Evolutionary conservation across 1,139 yeast species (phyloP).

Genomic region (Trichomonascaceae sp.): DNA sequence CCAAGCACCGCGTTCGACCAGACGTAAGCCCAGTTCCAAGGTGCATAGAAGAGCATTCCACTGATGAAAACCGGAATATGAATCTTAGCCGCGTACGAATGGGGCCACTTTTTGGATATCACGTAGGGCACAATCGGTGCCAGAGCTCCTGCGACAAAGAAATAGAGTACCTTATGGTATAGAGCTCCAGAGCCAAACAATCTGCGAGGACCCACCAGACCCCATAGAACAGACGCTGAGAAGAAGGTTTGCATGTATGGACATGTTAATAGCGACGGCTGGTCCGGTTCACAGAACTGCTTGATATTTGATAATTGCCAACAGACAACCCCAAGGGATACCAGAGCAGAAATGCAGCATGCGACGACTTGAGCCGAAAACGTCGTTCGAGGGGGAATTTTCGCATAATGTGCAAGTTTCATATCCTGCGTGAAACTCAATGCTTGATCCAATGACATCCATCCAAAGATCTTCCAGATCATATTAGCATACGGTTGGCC

Average conservation of each 20-base stretch:
- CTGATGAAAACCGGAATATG: conserved; percentile 6
- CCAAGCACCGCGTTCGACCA: conserved; percentile 47
- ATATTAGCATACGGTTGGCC: conserved; percentile 57
- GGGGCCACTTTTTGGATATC: conserved; percentile 13
- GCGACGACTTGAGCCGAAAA: conserved; percentile 49
- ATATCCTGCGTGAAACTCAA: conserved; percentile 46
- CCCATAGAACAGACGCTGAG: conserved; percentile 49
- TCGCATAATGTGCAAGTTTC: conserved; percentile 50
- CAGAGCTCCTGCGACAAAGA: conserved; percentile 24
- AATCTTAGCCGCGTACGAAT: background rate
- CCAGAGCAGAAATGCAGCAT: conserved; percentile 30
- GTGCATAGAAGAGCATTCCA: conserved; percentile 41
- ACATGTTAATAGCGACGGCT: conserved; percentile 21
- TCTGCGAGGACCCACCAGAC: conserved; percentile 57
- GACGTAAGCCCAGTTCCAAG: conserved; percentile 46
- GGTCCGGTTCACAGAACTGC: conserved; percentile 14
- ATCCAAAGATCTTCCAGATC: conserved; percentile 52
- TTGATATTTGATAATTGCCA: conserved; percentile 39
- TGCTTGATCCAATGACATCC: conserved; percentile 37
- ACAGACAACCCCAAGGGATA: conserved; percentile 41
- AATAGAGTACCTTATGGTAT: conserved; percentile 41
- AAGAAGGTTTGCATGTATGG: conserved; percentile 39
- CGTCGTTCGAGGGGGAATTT: conserved; percentile 49
- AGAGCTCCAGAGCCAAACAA: conserved; percentile 39
- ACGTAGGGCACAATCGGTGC: conserved; percentile 40